phyloP scores from a whole-genome alignment of 1,139 yeast genomes.

The Pichia sp. region DNA sequence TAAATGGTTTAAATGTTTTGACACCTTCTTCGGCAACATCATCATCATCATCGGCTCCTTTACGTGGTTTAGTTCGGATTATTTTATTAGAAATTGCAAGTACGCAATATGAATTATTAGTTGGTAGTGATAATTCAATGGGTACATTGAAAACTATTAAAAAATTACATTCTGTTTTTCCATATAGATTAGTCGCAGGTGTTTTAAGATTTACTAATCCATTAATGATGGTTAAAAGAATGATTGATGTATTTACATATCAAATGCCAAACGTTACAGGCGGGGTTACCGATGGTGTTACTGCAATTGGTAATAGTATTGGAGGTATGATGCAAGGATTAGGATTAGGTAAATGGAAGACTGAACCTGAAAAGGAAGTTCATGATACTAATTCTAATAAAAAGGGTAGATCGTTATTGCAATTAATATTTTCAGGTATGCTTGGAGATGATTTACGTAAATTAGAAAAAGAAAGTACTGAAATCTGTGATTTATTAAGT shows the following conservation, averaged over 20 bases:
- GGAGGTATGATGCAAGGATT: conserved; percentile 15
- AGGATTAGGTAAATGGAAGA: conserved; percentile 9
- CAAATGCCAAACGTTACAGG: conserved; percentile 45
- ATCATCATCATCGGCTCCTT: conserved; percentile 42
- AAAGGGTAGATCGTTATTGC: conserved; percentile 51
- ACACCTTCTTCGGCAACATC: neutral
- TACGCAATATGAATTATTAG: conserved; percentile 68
- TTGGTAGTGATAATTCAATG: conserved; percentile 74
- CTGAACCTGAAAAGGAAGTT: conserved; percentile 32
- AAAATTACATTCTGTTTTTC: conserved; percentile 67
- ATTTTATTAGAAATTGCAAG: conserved; percentile 78
- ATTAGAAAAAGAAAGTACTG: conserved; percentile 34
- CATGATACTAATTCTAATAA: conserved; percentile 23
- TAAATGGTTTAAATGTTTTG: too few species aligned
- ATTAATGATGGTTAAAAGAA: conserved; percentile 67
- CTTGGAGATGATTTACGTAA: conserved; percentile 73
- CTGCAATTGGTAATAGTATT: conserved; percentile 11
- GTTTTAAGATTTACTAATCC: conserved; percentile 82
- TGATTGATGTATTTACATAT: conserved; percentile 73
- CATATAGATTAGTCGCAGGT: conserved; percentile 68
- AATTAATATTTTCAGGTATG: conserved; percentile 64
- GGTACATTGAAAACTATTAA: conserved; percentile 65
- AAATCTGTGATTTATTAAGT: conserved; percentile 31
- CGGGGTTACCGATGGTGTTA: conserved; percentile 29
- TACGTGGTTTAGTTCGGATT: conserved; percentile 72